Evolutionary conservation across 1,284 basidiomycete species (phyloP).

Genomic region (Rhodotorula sp.): DNA sequence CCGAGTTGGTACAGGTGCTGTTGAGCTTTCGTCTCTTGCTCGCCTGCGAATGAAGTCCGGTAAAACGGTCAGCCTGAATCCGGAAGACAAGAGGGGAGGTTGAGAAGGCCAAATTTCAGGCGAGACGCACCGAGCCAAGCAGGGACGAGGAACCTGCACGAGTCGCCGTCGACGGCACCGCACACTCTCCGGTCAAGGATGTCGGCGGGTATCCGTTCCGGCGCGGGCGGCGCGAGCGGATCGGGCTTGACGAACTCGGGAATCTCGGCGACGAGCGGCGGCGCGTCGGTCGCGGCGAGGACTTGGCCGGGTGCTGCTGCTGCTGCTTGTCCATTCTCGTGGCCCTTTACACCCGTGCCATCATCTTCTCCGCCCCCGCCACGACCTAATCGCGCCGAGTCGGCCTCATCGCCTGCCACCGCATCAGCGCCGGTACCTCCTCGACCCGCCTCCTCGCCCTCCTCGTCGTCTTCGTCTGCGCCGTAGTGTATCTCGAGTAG

Average conservation of each 20-base stretch:
- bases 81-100: not conserved
- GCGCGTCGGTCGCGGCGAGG: constrained; percentile 6
- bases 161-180: constrained; percentile 12
- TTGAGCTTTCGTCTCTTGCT: constrained; percentile 48
- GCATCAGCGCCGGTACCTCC: not conserved
- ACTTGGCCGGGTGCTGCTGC: not conserved
- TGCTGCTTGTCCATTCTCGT: not conserved
- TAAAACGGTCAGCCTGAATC: not conserved
- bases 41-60: constrained; percentile 25
- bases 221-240: constrained; percentile 1
- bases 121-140: constrained; percentile 41
- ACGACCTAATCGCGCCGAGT: no score
- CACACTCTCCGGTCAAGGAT: constrained; percentile 30
- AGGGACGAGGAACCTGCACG: constrained; percentile 42
- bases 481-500: constrained; percentile 42
- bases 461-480: constrained; percentile 27
- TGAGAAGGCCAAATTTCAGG: not conserved
- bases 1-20: constrained; percentile 47
- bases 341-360: not conserved
- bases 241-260: constrained; percentile 23
- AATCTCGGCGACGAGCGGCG: constrained; percentile 32
- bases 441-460: not conserved
- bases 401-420: no score
- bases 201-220: constrained; percentile 21
- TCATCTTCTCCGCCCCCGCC: not conserved